Percentiles rank a stretch among this genome's conserved stretches.
Conservation (phyloP, 2,329 filamentous ascomycete species). For the Zopfia rhizophila region DNA sequence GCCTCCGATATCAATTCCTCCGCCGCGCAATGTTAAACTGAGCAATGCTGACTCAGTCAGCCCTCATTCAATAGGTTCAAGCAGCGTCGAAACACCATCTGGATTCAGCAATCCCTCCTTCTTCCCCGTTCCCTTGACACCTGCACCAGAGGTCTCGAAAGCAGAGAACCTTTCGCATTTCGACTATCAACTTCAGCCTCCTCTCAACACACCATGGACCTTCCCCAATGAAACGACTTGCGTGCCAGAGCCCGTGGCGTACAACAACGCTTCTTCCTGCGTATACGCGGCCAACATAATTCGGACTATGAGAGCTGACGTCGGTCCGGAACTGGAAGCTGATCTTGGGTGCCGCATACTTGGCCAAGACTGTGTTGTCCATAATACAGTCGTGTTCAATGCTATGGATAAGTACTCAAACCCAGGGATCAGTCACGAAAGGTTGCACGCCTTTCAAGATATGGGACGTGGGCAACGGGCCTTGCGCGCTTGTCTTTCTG, state of each 20-base stretch:
- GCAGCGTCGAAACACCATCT: slow-evolving; percentile 40
- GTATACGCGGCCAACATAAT: slow-evolving; percentile 58
- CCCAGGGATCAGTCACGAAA: slow-evolving; percentile 17
- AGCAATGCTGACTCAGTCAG: slow-evolving; percentile 41
- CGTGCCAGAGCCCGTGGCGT: slow-evolving; percentile 9
- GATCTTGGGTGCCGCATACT: slow-evolving; percentile 53
- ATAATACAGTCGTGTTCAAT: slow-evolving; percentile 55
- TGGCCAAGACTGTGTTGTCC: slow-evolving; percentile 55
- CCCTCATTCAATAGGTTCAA: slow-evolving; percentile 44
- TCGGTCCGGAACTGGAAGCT: slow-evolving; percentile 49
- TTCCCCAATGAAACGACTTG: slow-evolving; percentile 26
- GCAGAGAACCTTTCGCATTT: slow-evolving; percentile 35
- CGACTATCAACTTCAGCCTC: slow-evolving; percentile 32
- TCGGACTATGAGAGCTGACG: slow-evolving; percentile 53
- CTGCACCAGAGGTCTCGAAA: slow-evolving; percentile 33
- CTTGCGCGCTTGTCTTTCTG: not conserved
- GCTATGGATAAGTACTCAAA: slow-evolving; percentile 58
- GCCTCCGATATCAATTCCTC: slow-evolving; percentile 34
- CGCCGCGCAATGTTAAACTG: slow-evolving; percentile 31
- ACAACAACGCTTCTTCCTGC: slow-evolving; percentile 47
- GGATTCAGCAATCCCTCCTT: slow-evolving; percentile 32
- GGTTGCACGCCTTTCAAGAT: not conserved
- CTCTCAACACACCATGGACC: slow-evolving; percentile 32
- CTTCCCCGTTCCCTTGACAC: slow-evolving; percentile 31
- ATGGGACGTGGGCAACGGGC: not conserved